Percentiles rank a stretch among this genome's conserved stretches.
phyloP scores from a whole-genome alignment of 2,329 filamentous ascomycete genomes.

The Coniochaeta sp. region DNA sequence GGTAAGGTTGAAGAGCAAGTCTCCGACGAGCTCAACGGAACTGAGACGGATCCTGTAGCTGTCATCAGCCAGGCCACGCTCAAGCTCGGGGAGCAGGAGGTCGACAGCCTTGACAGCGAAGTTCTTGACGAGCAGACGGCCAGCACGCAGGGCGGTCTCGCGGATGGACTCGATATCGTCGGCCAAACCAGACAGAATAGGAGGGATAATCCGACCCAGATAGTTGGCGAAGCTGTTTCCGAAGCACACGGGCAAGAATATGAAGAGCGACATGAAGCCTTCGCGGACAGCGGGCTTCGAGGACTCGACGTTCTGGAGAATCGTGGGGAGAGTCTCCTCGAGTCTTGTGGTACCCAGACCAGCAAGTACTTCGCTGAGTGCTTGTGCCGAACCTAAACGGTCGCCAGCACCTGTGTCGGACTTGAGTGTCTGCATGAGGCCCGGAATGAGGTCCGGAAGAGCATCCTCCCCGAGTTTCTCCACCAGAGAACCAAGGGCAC shows the following conservation, averaged over 20 bases:
- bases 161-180: slow-evolving; percentile 96
- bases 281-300: slow-evolving; percentile 85
- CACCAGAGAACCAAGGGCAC: slow-evolving; percentile 90
- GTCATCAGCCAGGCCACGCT: slow-evolving; percentile 94
- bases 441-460: slow-evolving; percentile 92
- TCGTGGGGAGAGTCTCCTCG: slow-evolving; percentile 93
- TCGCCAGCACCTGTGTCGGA: slow-evolving; percentile 96
- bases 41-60: slow-evolving; percentile 97
- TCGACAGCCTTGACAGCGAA: slow-evolving; percentile 94
- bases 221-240: slow-evolving; percentile 98
- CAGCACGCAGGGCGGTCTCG: slow-evolving; percentile 90
- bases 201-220: slow-evolving; percentile 88
- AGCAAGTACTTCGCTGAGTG: slow-evolving; percentile 90
- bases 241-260: slow-evolving; percentile 97
- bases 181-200: slow-evolving; percentile 87
- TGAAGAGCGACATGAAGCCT: slow-evolving; percentile 99
- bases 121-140: slow-evolving; percentile 93
- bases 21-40: slow-evolving; percentile 94
- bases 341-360: slow-evolving; percentile 86
- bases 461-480: slow-evolving; percentile 98
- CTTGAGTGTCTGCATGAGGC: slow-evolving; percentile 95
- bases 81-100: slow-evolving; percentile 85
- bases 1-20: slow-evolving; percentile 94
- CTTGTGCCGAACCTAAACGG: slow-evolving; percentile 90
- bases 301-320: slow-evolving; percentile 91